A percentile compares a stretch with the other conserved stretches of the same genome.
Evolutionary conservation across 768 basidiomycete species (phyloP).

Genomic region (Lactarius indigo): DNA sequence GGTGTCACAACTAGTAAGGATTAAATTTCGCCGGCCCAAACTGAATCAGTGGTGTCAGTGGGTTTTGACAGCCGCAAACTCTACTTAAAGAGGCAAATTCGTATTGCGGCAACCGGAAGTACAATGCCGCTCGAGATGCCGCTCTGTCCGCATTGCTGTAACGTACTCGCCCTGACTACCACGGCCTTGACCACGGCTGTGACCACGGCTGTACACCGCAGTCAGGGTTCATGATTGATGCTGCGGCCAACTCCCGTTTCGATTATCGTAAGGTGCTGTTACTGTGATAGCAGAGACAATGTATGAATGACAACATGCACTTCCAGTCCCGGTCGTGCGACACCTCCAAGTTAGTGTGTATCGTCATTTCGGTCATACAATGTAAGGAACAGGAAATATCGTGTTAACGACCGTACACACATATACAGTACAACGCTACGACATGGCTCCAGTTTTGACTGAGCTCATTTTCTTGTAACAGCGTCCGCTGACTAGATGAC

Average conservation of each 20-base stretch:
- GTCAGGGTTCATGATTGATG: background rate
- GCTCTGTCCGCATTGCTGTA: too few species aligned
- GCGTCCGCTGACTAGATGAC: background rate
- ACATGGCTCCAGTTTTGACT: too few species aligned
- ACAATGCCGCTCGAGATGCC: too few species aligned
- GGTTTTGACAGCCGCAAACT: too few species aligned
- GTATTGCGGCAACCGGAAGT: too few species aligned
- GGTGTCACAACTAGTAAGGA: too few species aligned
- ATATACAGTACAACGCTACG: background rate
- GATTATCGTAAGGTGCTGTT: background rate
- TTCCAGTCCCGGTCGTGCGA: background rate
- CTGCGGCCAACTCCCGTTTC: background rate
- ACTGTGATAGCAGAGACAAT: background rate
- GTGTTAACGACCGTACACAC: background rate
- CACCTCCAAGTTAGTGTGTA: background rate
- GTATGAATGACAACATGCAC: background rate
- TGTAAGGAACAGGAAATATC: background rate
- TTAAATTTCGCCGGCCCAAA: too few species aligned
- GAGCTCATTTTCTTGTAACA: background rate
- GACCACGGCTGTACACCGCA: background rate
- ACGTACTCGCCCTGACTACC: background rate
- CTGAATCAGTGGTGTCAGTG: too few species aligned
- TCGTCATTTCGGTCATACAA: background rate
- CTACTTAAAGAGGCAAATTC: too few species aligned
- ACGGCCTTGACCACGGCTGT: too few species aligned